Evolutionary conservation across 83 land plant species (phyloP).

Genomic region (Thuja plicata): DNA sequence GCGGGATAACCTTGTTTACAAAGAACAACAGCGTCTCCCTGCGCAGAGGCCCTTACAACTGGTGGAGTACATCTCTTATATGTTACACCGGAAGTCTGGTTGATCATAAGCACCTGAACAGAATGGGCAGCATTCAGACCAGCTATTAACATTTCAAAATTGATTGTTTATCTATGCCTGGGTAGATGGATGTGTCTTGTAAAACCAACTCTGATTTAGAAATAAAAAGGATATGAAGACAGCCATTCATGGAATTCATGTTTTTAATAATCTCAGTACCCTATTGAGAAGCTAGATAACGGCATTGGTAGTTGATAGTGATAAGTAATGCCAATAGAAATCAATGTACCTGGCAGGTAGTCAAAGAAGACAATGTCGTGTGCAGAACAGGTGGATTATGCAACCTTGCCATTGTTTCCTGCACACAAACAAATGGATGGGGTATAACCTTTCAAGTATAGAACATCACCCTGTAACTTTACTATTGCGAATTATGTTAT

Average conservation of each 20-base stretch:
- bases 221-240: background rate
- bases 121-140: background rate
- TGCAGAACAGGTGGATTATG: background rate
- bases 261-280: background rate
- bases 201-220: background rate
- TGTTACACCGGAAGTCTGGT: background rate
- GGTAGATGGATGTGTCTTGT: background rate
- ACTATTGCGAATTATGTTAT: background rate
- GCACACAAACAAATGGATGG: background rate
- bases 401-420: conserved; percentile 7
- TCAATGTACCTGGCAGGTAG: conserved; percentile 7
- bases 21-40: conserved; percentile 1
- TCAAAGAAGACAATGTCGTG: conserved; percentile 3
- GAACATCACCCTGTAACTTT: background rate
- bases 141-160: background rate
- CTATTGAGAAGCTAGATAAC: background rate
- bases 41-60: conserved; percentile 3
- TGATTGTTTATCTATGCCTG: background rate
- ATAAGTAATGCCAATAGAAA: background rate
- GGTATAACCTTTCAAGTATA: background rate
- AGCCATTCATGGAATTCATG: background rate
- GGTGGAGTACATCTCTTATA: background rate
- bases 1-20: background rate
- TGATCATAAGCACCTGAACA: conserved; percentile 5
- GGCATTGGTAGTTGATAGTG: background rate